phyloP scores from a whole-genome alignment of 2,329 filamentous ascomycete genomes.

The Tolypocladium tundrense region DNA sequence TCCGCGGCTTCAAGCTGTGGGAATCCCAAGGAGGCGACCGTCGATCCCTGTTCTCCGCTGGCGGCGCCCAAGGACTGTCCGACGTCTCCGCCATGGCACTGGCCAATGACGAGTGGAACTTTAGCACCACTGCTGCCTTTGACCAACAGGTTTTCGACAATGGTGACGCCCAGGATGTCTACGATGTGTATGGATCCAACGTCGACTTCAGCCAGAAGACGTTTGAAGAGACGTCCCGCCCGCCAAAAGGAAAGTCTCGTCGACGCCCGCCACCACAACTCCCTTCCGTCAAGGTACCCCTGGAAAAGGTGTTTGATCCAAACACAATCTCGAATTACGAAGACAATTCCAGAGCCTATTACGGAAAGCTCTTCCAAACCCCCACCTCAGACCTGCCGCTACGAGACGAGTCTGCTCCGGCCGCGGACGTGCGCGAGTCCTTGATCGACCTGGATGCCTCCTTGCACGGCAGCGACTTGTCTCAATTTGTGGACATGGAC shows the following conservation, averaged over 20 bases:
- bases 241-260: constrained; percentile 41
- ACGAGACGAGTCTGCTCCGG: constrained; percentile 41
- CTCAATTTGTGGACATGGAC: constrained; percentile 50
- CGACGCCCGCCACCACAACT: constrained; percentile 48
- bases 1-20: constrained; percentile 66
- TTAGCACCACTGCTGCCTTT: constrained; percentile 55
- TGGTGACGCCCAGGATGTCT: constrained; percentile 46
- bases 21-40: constrained; percentile 63
- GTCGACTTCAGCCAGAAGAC: constrained; percentile 40
- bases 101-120: constrained; percentile 55
- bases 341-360: constrained; percentile 52
- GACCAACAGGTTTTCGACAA: constrained; percentile 45
- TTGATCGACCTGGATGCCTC: constrained; percentile 56
- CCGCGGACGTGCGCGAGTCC: constrained; percentile 45
- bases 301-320: constrained; percentile 57
- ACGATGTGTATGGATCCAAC: constrained; percentile 48
- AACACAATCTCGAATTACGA: constrained; percentile 56
- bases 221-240: constrained; percentile 40
- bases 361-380: constrained; percentile 35
- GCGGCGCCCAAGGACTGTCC: constrained; percentile 45
- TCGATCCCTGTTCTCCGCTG: constrained; percentile 50
- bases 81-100: constrained; percentile 33
- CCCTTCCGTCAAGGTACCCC: constrained; percentile 44
- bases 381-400: constrained; percentile 46
- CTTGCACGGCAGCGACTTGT: constrained; percentile 43